Evolutionary conservation across 1,284 basidiomycete genomes (phyloP).

Genomic region (Irpex rosettiformis): DNA sequence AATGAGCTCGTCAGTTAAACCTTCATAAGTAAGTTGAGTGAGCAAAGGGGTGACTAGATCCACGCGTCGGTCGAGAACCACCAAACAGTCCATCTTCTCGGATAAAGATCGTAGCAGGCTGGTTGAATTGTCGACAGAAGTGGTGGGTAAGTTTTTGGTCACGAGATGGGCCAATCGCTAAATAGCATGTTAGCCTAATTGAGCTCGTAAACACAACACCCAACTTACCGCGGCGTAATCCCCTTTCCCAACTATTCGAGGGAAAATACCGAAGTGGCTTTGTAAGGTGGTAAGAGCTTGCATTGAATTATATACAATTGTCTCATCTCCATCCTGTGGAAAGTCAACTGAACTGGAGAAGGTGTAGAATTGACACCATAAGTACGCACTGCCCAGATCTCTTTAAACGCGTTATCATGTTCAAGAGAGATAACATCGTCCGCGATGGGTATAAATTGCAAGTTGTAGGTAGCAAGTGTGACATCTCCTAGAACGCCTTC

Average conservation of each 20-base stretch:
- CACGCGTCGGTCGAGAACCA: slow-evolving; percentile 88
- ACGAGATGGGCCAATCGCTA: slow-evolving; percentile 32
- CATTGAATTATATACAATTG: slow-evolving; percentile 84
- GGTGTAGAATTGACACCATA: slow-evolving; percentile 17
- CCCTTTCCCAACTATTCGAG: slow-evolving; percentile 92
- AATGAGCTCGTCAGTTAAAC: slow-evolving; percentile 92
- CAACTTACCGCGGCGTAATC: slow-evolving; percentile 79
- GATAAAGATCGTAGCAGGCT: slow-evolving; percentile 38
- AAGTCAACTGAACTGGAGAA: background rate
- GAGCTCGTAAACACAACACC: background rate
- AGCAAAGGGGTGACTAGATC: slow-evolving; percentile 96
- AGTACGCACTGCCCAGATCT: slow-evolving; percentile 76
- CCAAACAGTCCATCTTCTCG: slow-evolving; percentile 78
- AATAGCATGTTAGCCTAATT: slow-evolving; percentile 49
- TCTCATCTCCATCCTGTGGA: slow-evolving; percentile 92
- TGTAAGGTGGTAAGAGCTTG: slow-evolving; percentile 87
- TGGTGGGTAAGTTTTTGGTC: slow-evolving; percentile 27
- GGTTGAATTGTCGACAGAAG: slow-evolving; percentile 28
- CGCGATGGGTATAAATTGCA: slow-evolving; percentile 92
- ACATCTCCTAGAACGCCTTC: slow-evolving; percentile 92
- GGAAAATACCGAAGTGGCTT: slow-evolving; percentile 85
- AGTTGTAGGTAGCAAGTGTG: slow-evolving; percentile 80
- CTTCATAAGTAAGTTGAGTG: slow-evolving; percentile 96
- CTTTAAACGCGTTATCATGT: slow-evolving; percentile 78
- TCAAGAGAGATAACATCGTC: slow-evolving; percentile 90